Conservation (phyloP, 2,329 filamentous ascomycete genomes). For the Phaeosphaeria sp. region DNA sequence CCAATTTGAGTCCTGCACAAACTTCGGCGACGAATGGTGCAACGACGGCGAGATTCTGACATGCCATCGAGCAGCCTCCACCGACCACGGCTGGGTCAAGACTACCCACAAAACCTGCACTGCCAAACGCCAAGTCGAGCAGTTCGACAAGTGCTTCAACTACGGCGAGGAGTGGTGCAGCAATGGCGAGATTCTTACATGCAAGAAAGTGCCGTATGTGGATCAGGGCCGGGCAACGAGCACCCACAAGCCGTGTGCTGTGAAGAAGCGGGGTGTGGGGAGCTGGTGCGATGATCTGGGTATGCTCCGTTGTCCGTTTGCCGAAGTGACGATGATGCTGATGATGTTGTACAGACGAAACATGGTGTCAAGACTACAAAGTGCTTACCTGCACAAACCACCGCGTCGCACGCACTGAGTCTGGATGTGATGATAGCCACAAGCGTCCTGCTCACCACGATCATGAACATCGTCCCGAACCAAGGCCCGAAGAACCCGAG, state of each 20-base stretch:
- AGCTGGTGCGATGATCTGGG: not conserved
- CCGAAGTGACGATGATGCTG: not conserved
- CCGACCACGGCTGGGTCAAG: not conserved
- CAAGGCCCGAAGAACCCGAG: not conserved
- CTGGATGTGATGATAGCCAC: not conserved
- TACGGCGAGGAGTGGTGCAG: constrained; percentile 2
- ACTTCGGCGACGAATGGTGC: constrained; percentile 1
- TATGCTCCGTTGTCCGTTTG: not conserved
- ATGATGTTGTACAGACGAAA: not conserved
- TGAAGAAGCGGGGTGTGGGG: not conserved
- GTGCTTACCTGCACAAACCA: not conserved
- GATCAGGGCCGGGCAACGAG: not conserved
- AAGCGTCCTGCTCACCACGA: not conserved
- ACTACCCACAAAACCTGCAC: not conserved
- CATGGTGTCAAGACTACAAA: constrained; percentile 2
- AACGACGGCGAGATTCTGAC: not conserved
- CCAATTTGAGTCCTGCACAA: not conserved
- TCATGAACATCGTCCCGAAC: not conserved
- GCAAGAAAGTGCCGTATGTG: not conserved
- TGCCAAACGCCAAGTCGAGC: not conserved
- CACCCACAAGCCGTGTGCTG: not conserved
- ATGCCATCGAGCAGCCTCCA: not conserved
- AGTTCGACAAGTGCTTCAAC: constrained; percentile 2
- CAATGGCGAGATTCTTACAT: not conserved
- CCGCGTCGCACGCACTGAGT: not conserved